Base-by-base conservation (phyloP, 768 basidiomycete genomes). In the Thelephora ganbajun region DNA sequence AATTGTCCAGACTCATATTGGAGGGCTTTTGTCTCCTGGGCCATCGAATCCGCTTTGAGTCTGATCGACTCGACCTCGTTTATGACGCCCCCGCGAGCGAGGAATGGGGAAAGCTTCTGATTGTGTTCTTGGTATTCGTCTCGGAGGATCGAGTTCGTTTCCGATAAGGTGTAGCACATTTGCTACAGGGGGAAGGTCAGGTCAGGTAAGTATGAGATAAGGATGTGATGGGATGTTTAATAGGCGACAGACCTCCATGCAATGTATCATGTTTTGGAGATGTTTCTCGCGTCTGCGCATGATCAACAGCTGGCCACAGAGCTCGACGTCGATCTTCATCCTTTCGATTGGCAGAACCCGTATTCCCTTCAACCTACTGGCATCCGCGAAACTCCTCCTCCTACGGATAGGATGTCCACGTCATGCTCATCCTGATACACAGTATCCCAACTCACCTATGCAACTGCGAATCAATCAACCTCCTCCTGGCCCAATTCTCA, bases 271-370 rank as follows among this genome's bases (percentile, higher is more conserved):
- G 56, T 83, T 80, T 47, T 65, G 67, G 33, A 89, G 65, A 59
- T 88, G 84, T 49, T 69, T 66, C 57, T 80, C 79, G 55, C 85
- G 70, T 37, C 85, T 66, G 33, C 65, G 66, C 76, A 86, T 76
- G 53, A 81, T 72, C 18, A 89, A 66, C 43, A 83, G 59, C 57
- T 88, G 80, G 3, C 81, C 83, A 56, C 80, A 80, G 13, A 89
- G 68, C 55, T 82, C 83, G 34, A 87, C 86, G 55, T 89, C 86
- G 36, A 84, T 76, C 44, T 71, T 73, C 82, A 89, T 83, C 55
- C 73, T 68, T 47, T 86, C 80, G 6, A 70, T 51, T 2, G 71
- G 69, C 37, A 85, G 59, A 11, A 79, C 63, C n/a, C 66, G 66
- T 50, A 71, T 58, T 43, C 65, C 65, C 35, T 62, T 66, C 52